Evolutionary conservation across 805 yeast genomes (phyloP), one percentile per base, ranked within the genome.

Genomic region (Ogataea parapolymorpha): DNA sequence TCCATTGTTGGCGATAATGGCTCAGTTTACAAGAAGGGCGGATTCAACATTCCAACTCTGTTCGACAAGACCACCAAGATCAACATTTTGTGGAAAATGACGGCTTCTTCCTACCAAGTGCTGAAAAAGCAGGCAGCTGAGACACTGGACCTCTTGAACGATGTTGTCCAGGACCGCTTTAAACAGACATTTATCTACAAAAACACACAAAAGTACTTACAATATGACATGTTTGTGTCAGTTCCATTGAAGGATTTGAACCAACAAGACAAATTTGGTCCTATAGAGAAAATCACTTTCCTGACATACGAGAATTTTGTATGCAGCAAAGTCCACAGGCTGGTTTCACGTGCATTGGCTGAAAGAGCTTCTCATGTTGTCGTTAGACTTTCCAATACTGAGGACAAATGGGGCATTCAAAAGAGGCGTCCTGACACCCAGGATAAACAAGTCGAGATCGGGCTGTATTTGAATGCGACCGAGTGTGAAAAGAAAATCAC

Each of bases 401-500:
- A 47, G 16, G 53, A 48, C 24, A 25, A 45, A 6, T 76, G 70
- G 60, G 65, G 75, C 3, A 53, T 73, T 10, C 63, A 63, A 32
- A 82, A 74, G 56, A 68, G 91, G 53, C 81, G 79, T 55, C 75
- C 82, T 1, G 50, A 46, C 8, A 18, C 54, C 3, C 70, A 59
- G 33, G 56, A 58, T 2, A 51, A 46, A 42, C 51, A 39, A 52
- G 56, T 76, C 32, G 68, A 66, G 22, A 61, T 91, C 25, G 95
- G 95, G 1, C 55, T 91, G 9, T 65, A 77, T 32, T 70, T 88
- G 10, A 79, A 90, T 55, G 70, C 93, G 5, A 75, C 72, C 6
- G 87, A 83, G 55, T 71, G 83, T 46, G 96, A 89, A 52, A 85
- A 82, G 62, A 65, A 86, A 32, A 87, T 93, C 1, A 86, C 95